phyloP scores from a whole-genome alignment of 1,139 yeast genomes.

The Scheffersomyces segobiensis region DNA sequence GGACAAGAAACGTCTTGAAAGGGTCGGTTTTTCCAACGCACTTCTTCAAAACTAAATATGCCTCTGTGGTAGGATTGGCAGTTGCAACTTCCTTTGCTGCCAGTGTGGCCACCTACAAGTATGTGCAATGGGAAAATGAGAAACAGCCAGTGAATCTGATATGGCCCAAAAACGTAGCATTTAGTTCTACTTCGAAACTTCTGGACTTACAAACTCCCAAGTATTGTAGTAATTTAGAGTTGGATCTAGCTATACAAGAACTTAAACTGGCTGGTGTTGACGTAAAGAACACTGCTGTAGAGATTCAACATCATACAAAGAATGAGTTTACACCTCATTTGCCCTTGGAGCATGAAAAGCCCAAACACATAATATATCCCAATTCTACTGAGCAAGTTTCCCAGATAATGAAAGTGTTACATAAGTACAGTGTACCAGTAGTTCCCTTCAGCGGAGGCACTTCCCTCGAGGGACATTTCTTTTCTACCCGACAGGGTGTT shows the following conservation, averaged over 20 bases:
- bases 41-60: neutral
- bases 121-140: neutral
- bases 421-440: conserved; percentile 39
- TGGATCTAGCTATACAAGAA: conserved; percentile 46
- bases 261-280: conserved; percentile 34
- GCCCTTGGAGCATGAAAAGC: conserved; percentile 35
- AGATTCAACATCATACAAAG: conserved; percentile 36
- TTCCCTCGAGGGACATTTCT: conserved; percentile 47
- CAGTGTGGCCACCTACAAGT: neutral
- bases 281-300: conserved; percentile 26
- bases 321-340: conserved; percentile 45
- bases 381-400: conserved; percentile 39
- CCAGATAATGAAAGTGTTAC: conserved; percentile 31
- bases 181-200: conserved; percentile 31
- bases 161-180: conserved; percentile 9
- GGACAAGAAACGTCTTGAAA: neutral
- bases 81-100: neutral
- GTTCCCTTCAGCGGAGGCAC: conserved; percentile 70
- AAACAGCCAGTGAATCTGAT: neutral
- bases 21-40: neutral
- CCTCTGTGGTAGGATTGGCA: neutral
- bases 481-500: conserved; percentile 38
- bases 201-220: conserved; percentile 28
- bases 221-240: conserved; percentile 44
- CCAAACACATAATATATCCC: conserved; percentile 38